Conservation (phyloP, 495 filamentous ascomycete genomes). For the Aspergillus biplanus region DNA sequence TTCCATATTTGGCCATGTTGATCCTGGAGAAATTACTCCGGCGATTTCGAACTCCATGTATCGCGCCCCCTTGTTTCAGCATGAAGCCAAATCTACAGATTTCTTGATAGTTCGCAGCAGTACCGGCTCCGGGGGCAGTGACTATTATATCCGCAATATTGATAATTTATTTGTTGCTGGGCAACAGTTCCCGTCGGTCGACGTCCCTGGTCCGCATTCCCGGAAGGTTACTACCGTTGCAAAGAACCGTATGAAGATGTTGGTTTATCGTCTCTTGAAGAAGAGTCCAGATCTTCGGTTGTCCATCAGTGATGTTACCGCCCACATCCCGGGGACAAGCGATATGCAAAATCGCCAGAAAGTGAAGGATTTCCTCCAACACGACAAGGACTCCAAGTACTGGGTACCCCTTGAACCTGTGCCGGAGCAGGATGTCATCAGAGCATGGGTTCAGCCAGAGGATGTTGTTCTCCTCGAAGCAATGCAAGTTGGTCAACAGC, state of each 20-base stretch:
- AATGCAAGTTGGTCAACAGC: slow-evolving; percentile 91
- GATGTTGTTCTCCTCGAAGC: slow-evolving; percentile 92
- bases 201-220: slow-evolving; percentile 91
- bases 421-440: slow-evolving; percentile 76
- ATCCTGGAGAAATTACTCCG: slow-evolving; percentile 84
- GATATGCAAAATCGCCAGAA: slow-evolving; percentile 96
- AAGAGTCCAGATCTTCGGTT: slow-evolving; percentile 70
- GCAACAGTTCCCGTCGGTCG: slow-evolving; percentile 86
- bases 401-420: slow-evolving; percentile 82
- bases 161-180: slow-evolving; percentile 89
- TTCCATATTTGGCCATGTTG: slow-evolving; percentile 89
- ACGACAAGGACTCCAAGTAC: slow-evolving; percentile 79
- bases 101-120: slow-evolving; percentile 84
- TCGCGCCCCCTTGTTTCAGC: slow-evolving; percentile 88
- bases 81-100: slow-evolving; percentile 75
- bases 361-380: slow-evolving; percentile 92
- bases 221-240: slow-evolving; percentile 91
- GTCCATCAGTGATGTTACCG: slow-evolving; percentile 76
- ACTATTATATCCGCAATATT: slow-evolving; percentile 82
- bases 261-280: slow-evolving; percentile 82
- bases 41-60: slow-evolving; percentile 95
- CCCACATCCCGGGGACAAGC: slow-evolving; percentile 84
- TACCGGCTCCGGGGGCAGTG: slow-evolving; percentile 71
- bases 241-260: slow-evolving; percentile 95
- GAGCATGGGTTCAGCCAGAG: slow-evolving; percentile 88